Percentiles rank a stretch among this genome's conserved stretches.
Conservation (phyloP, 768 basidiomycete species). For the Trametes gibbosa region DNA sequence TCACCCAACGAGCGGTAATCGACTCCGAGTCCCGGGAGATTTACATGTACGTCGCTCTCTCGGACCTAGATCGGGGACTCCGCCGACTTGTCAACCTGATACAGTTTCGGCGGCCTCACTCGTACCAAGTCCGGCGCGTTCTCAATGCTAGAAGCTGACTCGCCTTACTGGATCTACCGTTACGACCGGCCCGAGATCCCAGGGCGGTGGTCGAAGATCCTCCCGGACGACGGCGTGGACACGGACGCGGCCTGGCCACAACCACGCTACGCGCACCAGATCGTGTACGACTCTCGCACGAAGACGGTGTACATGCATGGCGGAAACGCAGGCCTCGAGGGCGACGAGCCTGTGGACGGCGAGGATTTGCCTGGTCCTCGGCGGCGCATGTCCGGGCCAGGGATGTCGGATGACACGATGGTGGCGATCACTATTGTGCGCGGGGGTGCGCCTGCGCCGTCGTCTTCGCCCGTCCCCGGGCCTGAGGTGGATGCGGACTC, state of each 20-base stretch:
- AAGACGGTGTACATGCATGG: conserved; percentile 69
- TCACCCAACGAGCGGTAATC: conserved; percentile 72
- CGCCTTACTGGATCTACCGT: conserved; percentile 67
- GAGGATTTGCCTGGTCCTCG: neutral
- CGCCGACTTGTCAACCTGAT: neutral
- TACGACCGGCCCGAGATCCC: conserved; percentile 50
- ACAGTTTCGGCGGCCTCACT: conserved; percentile 63
- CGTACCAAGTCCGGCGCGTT: conserved; percentile 38
- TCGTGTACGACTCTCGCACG: conserved; percentile 63
- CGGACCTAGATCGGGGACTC: neutral
- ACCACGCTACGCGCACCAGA: conserved; percentile 76
- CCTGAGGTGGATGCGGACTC: conserved; percentile 9
- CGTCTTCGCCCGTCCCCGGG: conserved; percentile 15
- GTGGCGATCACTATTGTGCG: neutral
- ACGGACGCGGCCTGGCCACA: conserved; percentile 41
- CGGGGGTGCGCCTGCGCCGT: neutral
- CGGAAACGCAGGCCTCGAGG: conserved; percentile 59
- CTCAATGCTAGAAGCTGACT: conserved; percentile 44
- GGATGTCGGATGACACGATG: neutral
- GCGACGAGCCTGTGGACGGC: conserved; percentile 17
- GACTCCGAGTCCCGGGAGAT: conserved; percentile 63
- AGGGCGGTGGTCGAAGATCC: conserved; percentile 63
- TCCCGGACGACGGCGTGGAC: conserved; percentile 29
- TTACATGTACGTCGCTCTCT: conserved; percentile 55
- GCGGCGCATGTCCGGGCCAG: neutral